phyloP scores from a whole-genome alignment of 345 rosid genomes.

The Zanthoxylum bungeanum region DNA sequence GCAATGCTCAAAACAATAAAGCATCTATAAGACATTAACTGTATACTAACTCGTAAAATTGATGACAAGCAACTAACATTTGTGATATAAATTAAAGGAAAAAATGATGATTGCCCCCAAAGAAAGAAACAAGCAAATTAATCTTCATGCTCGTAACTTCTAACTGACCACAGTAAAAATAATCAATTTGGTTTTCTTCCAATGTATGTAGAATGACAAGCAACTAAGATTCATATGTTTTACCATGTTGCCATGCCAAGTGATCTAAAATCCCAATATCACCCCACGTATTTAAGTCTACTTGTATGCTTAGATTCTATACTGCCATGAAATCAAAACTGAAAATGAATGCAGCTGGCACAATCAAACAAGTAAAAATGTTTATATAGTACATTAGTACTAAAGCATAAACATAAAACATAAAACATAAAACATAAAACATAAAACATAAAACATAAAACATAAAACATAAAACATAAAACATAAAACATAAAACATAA shows the following conservation, averaged over 20 bases:
- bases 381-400: too few species aligned
- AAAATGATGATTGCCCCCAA: neutral
- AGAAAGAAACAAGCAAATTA: neutral
- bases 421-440: conserved; percentile 16
- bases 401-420: conserved; percentile 8
- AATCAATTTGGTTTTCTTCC: neutral
- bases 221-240: neutral
- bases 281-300: neutral
- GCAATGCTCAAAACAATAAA: neutral
- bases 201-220: neutral
- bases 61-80: neutral
- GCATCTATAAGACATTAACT: neutral
- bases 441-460: too few species aligned
- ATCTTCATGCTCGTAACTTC: neutral
- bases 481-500: conserved; percentile 12
- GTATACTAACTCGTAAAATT: neutral
- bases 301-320: conserved; percentile 1
- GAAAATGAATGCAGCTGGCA: neutral
- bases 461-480: conserved; percentile 10
- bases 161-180: neutral
- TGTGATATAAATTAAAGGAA: neutral
- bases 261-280: conserved; percentile 2
- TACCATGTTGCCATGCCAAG: neutral
- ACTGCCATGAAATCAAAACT: neutral
- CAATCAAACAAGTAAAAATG: neutral